Evolutionary conservation across 1,284 basidiomycete genomes (phyloP), one percentile per base, ranked within the genome.

Genomic region (Mycosarcoma mackinlayi): DNA sequence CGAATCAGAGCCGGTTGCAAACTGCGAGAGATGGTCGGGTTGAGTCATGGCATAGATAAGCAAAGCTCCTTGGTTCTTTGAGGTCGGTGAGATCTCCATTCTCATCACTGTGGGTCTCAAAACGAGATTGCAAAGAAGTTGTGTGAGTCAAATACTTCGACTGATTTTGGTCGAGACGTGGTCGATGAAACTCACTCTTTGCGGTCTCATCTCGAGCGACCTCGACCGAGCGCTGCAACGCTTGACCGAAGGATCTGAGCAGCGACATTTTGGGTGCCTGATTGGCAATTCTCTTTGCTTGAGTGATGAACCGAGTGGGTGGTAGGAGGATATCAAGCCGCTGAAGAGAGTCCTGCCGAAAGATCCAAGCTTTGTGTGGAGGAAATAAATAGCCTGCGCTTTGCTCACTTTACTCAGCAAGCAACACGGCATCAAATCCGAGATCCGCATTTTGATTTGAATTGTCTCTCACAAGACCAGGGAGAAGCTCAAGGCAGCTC

Each of bases 1-100:
- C 3, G 86, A 86, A 82, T 94, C 92, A 75, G 89, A 91, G 3
- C 92, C 92, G 0, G 87, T 88, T 0, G 88, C 90, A 65, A 89
- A 89, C 40, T 74, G 59, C 6, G 62, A 42, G 34, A 79, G 56
- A 39, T 79, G 69, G 14, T 54, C 30, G 0, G 61, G 62, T 11
- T 54, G 63, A 6, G 51, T 65, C 37, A 79, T 24, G n/a, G 59
- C 42, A 46, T 76, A 82, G 37, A 81, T 56, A 31, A 63, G 73
- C 3, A 77, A 52, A 0, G 73, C 55, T 10, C 72, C 69, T 31
- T 66, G 51, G 24, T 69, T 58, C 34, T 57, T 59, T 14, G 76
- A 71, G 0, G 69, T 50, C 1, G 73, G 68, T 8, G 67, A 62
- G 33, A 81, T 74, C 16, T 82, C 79, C 73, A 82, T 78, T 30